Conservation (phyloP, 129 eudicot species). For the Ambrosia artemisiifolia region DNA sequence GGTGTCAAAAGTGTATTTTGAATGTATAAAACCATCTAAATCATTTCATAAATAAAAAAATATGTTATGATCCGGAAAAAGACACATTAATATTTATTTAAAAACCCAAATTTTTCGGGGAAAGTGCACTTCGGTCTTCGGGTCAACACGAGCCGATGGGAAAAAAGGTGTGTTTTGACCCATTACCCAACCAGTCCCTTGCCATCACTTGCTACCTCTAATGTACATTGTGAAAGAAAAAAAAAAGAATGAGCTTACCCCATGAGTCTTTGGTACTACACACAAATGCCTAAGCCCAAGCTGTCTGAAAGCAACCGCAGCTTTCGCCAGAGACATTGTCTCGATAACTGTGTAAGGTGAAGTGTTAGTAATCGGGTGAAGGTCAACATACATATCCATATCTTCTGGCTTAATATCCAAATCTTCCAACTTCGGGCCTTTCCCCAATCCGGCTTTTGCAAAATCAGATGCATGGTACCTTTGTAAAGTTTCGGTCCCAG, state of each 20-base stretch:
- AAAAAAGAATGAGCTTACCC: slow-evolving; percentile 23
- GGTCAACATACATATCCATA: slow-evolving; percentile 92
- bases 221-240: not conserved
- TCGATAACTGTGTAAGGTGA: slow-evolving; percentile 90
- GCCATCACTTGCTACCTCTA: not conserved
- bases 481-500: slow-evolving; percentile 48
- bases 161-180: not conserved
- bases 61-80: not conserved
- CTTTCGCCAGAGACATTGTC: slow-evolving; percentile 95
- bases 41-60: not conserved
- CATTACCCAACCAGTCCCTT: not conserved
- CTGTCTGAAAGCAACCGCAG: slow-evolving; percentile 74
- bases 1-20: not conserved
- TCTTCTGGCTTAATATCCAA: slow-evolving; percentile 64
- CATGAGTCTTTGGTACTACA: slow-evolving; percentile 73
- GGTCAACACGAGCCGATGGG: not conserved
- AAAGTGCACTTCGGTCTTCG: not conserved
- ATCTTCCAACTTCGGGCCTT: slow-evolving; percentile 78
- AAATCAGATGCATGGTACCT: slow-evolving; percentile 72
- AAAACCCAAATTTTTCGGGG: not conserved
- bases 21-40: not conserved
- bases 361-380: slow-evolving; percentile 84
- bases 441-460: slow-evolving; percentile 93
- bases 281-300: slow-evolving; percentile 93
- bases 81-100: not conserved